phyloP scores from a whole-genome alignment of 2,329 filamentous ascomycete genomes.

The Xylaria sp. region DNA sequence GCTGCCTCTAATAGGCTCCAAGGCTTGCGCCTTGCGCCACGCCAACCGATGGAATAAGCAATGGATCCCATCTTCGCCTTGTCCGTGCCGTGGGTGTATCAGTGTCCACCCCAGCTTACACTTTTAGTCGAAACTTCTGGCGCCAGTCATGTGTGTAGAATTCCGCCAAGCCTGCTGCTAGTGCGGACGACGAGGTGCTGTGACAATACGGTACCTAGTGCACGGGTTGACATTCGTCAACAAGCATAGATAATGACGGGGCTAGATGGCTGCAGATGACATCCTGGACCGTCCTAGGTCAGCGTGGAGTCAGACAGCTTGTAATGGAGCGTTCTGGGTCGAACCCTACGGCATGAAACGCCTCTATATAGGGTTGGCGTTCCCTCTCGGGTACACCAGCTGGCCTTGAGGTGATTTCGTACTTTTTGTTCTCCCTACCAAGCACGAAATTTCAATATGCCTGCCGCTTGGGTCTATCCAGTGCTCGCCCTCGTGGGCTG shows the following conservation, averaged over 20 bases:
- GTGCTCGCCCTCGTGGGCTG: constrained; percentile 37
- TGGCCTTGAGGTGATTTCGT: constrained; percentile 18
- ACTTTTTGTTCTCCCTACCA: constrained; percentile 21
- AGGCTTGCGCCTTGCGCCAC: constrained; percentile 14
- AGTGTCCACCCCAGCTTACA: constrained; percentile 32
- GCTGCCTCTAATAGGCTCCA: constrained; percentile 24
- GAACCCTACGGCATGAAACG: not conserved
- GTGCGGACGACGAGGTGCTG: constrained; percentile 1
- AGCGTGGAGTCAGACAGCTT: constrained; percentile 38
- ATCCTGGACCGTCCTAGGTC: constrained; percentile 28
- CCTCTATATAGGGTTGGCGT: constrained; percentile 31
- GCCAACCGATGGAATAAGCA: constrained; percentile 35
- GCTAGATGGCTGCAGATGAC: constrained; percentile 23
- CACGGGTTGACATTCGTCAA: constrained; percentile 15
- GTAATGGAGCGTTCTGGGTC: constrained; percentile 26
- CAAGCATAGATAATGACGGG: constrained; percentile 17
- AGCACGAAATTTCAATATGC: constrained; percentile 33
- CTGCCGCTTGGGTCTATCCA: constrained; percentile 37
- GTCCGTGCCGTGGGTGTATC: constrained; percentile 7
- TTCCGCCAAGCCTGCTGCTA: constrained; percentile 22
- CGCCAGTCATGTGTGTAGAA: constrained; percentile 15
- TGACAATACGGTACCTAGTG: constrained; percentile 8
- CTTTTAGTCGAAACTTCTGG: constrained; percentile 27
- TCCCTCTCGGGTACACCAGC: constrained; percentile 17
- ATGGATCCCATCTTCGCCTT: constrained; percentile 26